A percentile compares a stretch with the other conserved stretches of the same genome.
phyloP scores from a whole-genome alignment of 306 rosid species.

The Amphicarpaea edgeworthii region DNA sequence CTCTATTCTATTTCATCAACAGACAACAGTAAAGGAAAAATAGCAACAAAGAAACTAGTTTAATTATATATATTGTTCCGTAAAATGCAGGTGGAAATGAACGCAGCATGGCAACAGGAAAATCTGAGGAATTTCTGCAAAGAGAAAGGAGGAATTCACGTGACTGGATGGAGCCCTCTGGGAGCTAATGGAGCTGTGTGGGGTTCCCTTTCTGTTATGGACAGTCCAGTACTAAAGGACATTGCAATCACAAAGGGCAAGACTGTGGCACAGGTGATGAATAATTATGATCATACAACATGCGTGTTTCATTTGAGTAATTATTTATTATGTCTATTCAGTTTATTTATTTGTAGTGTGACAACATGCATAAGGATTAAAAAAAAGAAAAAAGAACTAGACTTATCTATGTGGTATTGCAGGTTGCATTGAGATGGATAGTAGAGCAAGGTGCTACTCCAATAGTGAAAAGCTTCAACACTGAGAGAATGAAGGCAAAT shows the following conservation, averaged over 20 bases:
- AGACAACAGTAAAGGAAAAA: too few relatives aligned
- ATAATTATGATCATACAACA: too few relatives aligned
- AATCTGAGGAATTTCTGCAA: conserved; percentile 46
- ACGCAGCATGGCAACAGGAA: conserved; percentile 53
- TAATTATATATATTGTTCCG: not conserved
- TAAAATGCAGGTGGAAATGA: conserved; percentile 54
- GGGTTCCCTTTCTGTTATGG: conserved; percentile 58
- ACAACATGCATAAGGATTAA: too few relatives aligned
- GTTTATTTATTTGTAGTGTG: too few relatives aligned
- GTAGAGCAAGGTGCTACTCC: conserved; percentile 51
- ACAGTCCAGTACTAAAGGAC: conserved; percentile 45
- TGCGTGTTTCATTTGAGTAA: too few relatives aligned
- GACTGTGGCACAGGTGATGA: conserved; percentile 47
- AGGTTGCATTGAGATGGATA: conserved; percentile 65
- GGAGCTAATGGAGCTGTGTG: conserved; percentile 54
- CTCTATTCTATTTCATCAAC: too few relatives aligned
- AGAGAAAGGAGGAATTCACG: conserved; percentile 53
- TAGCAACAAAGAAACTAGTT: not conserved
- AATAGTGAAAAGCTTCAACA: conserved; percentile 59
- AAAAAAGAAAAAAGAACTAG: too few relatives aligned
- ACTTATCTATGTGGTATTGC: conserved; percentile 16
- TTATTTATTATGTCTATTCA: too few relatives aligned
- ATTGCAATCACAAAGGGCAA: conserved; percentile 41
- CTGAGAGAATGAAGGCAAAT: conserved; percentile 58
- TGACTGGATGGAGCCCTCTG: conserved; percentile 58